Evolutionary conservation across 1,284 basidiomycete species (phyloP).

Genomic region (Earliella scabrosa): DNA sequence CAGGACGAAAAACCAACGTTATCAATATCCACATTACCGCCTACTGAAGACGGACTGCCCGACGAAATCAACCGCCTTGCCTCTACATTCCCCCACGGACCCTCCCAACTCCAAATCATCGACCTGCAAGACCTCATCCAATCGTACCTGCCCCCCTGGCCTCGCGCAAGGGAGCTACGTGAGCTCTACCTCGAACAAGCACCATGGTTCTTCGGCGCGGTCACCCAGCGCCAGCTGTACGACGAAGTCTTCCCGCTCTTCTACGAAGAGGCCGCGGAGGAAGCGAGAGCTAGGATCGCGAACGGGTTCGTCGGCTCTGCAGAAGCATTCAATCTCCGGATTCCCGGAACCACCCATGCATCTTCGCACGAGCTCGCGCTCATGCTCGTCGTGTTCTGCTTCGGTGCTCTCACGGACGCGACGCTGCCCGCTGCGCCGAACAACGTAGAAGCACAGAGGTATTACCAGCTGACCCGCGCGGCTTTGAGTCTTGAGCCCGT

Average conservation of each 20-base stretch:
- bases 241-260: constrained; percentile 70
- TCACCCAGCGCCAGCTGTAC: constrained; percentile 60
- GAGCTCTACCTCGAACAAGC: constrained; percentile 72
- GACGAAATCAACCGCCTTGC: constrained; percentile 48
- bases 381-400: constrained; percentile 60
- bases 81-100: constrained; percentile 56
- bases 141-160: constrained; percentile 59
- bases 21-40: constrained; percentile 3
- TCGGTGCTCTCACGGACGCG: constrained; percentile 65
- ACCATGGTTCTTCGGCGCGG: constrained; percentile 77
- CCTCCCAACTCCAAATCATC: constrained; percentile 23
- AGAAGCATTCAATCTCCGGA: constrained; percentile 24
- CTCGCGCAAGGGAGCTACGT: constrained; percentile 56
- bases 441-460: constrained; percentile 60
- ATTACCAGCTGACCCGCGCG: constrained; percentile 62
- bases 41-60: too few species aligned
- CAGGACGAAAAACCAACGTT: constrained; percentile 26
- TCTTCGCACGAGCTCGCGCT: constrained; percentile 58
- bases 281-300: neutral
- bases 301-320: constrained; percentile 17
- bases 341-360: constrained; percentile 21
- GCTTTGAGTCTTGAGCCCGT: constrained; percentile 68
- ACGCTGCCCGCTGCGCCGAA: constrained; percentile 58
- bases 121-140: constrained; percentile 52
- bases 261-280: constrained; percentile 50